Percentiles rank a stretch among this genome's conserved stretches.
These are phyloP conservation scores for Salix brachista DNA, from an alignment of 345 rosid species.

Conservation along the genomic window DNA sequence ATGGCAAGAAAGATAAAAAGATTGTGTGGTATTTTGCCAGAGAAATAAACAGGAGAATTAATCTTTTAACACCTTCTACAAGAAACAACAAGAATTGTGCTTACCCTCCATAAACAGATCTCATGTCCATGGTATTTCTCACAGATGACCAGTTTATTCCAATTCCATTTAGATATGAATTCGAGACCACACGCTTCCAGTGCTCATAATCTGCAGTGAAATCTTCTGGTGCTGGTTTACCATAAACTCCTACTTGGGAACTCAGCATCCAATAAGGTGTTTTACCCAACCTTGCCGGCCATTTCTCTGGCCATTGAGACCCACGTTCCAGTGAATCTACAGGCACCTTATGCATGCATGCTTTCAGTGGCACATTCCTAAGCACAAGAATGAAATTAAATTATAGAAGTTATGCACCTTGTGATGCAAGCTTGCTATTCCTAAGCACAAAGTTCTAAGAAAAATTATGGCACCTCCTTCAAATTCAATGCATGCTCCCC, in stretches of 20 bases:
- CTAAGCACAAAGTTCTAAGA: neutral
- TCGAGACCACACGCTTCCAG: slow-evolving; percentile 86
- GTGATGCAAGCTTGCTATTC: neutral
- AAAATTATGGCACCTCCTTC: neutral
- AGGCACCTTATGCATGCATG: slow-evolving; percentile 87
- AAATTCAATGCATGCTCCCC: neutral
- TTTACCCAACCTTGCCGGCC: slow-evolving; percentile 83
- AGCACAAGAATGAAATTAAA: slow-evolving; percentile 14
- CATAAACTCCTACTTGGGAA: slow-evolving; percentile 85
- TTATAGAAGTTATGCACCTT: neutral
- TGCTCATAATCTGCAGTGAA: slow-evolving; percentile 66
- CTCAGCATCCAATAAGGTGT: slow-evolving; percentile 81
- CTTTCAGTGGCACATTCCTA: slow-evolving; percentile 85
- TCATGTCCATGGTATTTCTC: slow-evolving; percentile 98
- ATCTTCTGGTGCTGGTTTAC: slow-evolving; percentile 90
- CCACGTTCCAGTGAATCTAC: slow-evolving; percentile 59
- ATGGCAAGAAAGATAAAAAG: neutral
- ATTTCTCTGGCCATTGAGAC: slow-evolving; percentile 88
- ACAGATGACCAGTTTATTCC: slow-evolving; percentile 84
- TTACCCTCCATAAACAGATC: slow-evolving; percentile 92
- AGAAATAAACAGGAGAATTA: neutral
- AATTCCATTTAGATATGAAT: slow-evolving; percentile 72
- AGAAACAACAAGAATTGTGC: slow-evolving; percentile 9
- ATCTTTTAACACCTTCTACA: neutral
- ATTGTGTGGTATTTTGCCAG: neutral